phyloP scores from a whole-genome alignment of 2,329 filamentous ascomycete species.

The Penicillium palitans region DNA sequence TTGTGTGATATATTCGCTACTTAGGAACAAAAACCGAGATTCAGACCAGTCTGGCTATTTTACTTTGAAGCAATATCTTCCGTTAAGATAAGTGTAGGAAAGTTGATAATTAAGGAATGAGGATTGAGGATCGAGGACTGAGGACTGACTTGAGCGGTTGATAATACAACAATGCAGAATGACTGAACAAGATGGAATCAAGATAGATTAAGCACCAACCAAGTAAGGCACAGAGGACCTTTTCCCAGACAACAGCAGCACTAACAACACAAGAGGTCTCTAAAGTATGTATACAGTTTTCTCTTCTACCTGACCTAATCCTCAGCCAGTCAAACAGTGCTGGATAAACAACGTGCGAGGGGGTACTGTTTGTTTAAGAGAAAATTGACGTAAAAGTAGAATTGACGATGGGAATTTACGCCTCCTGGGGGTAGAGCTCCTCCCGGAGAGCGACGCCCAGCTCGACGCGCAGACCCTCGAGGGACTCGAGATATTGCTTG shows the following conservation, averaged over 20 bases:
- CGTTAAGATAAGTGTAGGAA: neutral
- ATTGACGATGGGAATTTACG: constrained; percentile 35
- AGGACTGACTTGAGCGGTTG: constrained; percentile 5
- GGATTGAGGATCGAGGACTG: constrained; percentile 5
- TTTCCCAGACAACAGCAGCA: constrained; percentile 32
- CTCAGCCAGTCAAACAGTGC: constrained; percentile 20
- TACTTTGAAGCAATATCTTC: neutral
- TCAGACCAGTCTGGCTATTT: constrained; percentile 17
- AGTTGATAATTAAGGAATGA: neutral
- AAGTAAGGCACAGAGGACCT: constrained; percentile 23
- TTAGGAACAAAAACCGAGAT: neutral
- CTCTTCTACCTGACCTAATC: constrained; percentile 31
- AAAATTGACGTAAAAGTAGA: constrained; percentile 27
- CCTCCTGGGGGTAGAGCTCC: constrained; percentile 74
- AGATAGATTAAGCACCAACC: constrained; percentile 29
- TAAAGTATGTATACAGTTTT: constrained; percentile 44
- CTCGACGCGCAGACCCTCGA: constrained; percentile 90
- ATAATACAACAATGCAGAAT: constrained; percentile 17
- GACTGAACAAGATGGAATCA: constrained; percentile 19
- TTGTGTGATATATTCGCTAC: constrained; percentile 13
- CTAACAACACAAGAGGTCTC: constrained; percentile 34
- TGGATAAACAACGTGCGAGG: constrained; percentile 18
- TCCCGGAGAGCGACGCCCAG: constrained; percentile 90
- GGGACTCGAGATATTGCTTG: constrained; percentile 89
- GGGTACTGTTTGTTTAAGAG: constrained; percentile 19